Evolutionary conservation across 164 flowering plant species (phyloP).

Genomic region (Euptelea pleiosperma): DNA sequence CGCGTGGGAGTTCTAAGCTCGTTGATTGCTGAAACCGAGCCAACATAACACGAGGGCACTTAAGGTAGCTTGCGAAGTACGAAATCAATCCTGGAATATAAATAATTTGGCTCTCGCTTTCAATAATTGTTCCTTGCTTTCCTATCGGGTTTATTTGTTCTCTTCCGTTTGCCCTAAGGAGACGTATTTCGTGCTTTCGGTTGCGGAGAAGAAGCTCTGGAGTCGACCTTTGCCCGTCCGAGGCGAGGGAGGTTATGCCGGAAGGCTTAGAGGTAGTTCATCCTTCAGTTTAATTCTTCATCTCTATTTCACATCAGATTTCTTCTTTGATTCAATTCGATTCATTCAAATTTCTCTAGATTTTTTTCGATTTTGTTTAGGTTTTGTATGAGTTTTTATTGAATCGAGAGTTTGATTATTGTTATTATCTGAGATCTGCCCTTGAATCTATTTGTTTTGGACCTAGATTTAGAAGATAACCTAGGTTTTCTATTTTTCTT

Average conservation of each 20-base stretch:
- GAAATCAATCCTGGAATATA: background rate
- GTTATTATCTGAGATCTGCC: too few species aligned
- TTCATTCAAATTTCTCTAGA: background rate
- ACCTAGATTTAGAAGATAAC: too few species aligned
- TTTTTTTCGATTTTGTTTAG: slow-evolving; percentile 7
- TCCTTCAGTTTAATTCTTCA: slow-evolving; percentile 1
- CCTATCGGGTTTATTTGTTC: background rate
- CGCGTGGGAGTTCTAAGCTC: too few species aligned
- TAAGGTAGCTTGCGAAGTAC: background rate
- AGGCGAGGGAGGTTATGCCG: slow-evolving; percentile 56
- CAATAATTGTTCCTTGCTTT: background rate
- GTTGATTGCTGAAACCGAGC: too few species aligned
- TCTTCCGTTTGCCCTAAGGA: background rate
- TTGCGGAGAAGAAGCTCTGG: slow-evolving; percentile 38
- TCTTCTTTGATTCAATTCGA: too few species aligned
- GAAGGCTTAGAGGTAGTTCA: slow-evolving; percentile 40
- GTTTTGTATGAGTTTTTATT: too few species aligned
- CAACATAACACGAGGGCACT: too few species aligned
- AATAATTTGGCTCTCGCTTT: background rate
- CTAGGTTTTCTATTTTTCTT: background rate
- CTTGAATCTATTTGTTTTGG: background rate
- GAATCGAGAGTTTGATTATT: too few species aligned
- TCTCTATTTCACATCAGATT: background rate
- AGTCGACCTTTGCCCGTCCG: slow-evolving; percentile 42
- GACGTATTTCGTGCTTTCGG: background rate